phyloP scores from a whole-genome alignment of 176 grass and related monocot species.

The Rhynchospora pubera region DNA sequence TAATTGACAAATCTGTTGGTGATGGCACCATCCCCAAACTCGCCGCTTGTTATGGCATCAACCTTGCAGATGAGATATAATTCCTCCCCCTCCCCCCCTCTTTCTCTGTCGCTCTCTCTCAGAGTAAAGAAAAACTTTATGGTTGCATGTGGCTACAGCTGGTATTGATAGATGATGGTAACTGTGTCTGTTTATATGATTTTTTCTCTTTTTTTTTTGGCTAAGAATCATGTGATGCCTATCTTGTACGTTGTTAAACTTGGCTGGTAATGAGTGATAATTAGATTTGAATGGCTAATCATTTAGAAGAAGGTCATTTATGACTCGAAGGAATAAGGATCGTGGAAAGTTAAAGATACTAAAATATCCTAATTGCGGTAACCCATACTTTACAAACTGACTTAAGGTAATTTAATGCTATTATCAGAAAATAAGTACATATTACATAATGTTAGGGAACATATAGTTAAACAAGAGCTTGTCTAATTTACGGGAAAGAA shows the following conservation, averaged over 20 bases:
- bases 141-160: neutral
- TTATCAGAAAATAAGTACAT: neutral
- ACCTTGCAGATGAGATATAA: conserved; percentile 2
- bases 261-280: neutral
- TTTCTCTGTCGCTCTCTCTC: too few species aligned
- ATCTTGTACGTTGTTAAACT: neutral
- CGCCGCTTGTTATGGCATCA: neutral
- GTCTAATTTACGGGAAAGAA: neutral
- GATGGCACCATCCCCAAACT: conserved; percentile 12
- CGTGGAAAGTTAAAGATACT: neutral
- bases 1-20: conserved; percentile 22
- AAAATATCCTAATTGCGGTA: neutral
- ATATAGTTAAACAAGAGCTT: neutral
- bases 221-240: neutral
- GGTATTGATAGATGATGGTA: neutral
- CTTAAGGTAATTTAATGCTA: neutral
- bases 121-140: neutral
- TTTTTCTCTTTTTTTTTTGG: neutral
- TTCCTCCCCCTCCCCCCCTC: neutral
- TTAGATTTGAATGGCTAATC: neutral
- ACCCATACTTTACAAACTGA: neutral
- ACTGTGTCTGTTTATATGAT: neutral
- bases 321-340: neutral
- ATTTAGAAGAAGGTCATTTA: neutral
- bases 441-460: neutral